phyloP scores from a whole-genome alignment of 148 eudicot genomes.

The Selenicereus undatus region DNA sequence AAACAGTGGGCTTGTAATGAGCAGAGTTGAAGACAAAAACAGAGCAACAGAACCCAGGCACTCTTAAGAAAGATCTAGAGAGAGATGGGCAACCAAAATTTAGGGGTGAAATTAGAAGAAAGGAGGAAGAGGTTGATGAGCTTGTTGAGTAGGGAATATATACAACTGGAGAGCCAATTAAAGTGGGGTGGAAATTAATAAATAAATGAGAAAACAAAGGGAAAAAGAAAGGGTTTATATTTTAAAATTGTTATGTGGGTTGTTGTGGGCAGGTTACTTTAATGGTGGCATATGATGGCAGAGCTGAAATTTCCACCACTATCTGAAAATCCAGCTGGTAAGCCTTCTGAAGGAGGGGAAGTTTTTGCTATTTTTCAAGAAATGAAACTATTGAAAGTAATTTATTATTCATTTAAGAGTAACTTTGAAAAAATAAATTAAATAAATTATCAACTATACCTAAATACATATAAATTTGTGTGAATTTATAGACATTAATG shows the following conservation, averaged over 20 bases:
- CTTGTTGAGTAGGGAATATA: constrained; percentile 8
- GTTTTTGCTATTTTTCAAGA: no score
- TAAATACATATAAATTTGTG: no score
- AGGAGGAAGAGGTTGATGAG: constrained; percentile 31
- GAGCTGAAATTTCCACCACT: constrained; percentile 28
- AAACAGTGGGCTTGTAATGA: background rate
- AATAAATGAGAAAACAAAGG: background rate
- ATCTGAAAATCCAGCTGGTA: constrained; percentile 34
- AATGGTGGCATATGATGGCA: constrained; percentile 37
- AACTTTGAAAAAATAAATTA: no score
- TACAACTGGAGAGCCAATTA: background rate
- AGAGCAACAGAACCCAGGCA: constrained; percentile 14
- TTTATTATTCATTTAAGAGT: no score
- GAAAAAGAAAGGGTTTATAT: background rate
- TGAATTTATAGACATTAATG: no score
- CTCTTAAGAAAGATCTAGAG: constrained; percentile 15
- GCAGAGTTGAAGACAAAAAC: constrained; percentile 3
- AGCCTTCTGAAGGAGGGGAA: background rate
- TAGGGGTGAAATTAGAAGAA: constrained; percentile 10
- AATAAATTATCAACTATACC: no score
- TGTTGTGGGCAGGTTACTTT: constrained; percentile 21
- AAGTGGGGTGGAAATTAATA: background rate
- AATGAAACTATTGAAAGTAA: no score
- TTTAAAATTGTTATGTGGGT: constrained; percentile 2
- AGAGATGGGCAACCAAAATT: background rate